Base-by-base conservation (phyloP, 148 eudicot genomes). In the Simmondsia chinensis region DNA sequence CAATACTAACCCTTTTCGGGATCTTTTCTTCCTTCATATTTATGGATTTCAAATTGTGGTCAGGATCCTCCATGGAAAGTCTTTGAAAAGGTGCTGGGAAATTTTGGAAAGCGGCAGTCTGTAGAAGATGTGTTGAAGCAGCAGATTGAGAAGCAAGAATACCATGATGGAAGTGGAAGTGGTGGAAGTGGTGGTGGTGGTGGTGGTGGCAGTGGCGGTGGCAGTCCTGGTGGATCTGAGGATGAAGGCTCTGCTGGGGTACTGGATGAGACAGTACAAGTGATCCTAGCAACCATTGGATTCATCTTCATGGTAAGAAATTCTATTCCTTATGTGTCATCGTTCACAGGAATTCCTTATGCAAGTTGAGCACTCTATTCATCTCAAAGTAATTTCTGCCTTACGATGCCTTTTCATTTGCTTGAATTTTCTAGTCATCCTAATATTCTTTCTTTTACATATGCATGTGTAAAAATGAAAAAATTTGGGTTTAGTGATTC, bases 21-120 rank as follows among this genome's bases (percentile, higher is more conserved):
- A n/a, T n/a, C n/a, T n/a, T n/a, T n/a, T n/a, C n/a, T n/a, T n/a
- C n/a, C n/a, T n/a, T n/a, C n/a, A n/a, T n/a, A n/a, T n/a, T n/a
- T n/a, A n/a, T n/a, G n/a, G n/a, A n/a, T 47, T 19, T 23, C 14
- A 45, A 47, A 25, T 48, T 57, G 29, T 6, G 15, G 9, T 32
- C 57, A 76, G 78, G 70, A 39, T 46, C 56, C 78, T 63, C 72
- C 75, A 33, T 70, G 75, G 79, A 67, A 69, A 42, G 51, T 72
- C 42, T n/a, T 76, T 19, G 78, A 73, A 61, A 72, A 69, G 49
- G 61, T 50, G 27, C 14, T 66, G 57, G 62, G 65, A 20, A 54
- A 33, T 36, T 54, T 66, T 26, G 73, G 66, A 21, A 72, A 75
- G 57, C 55, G 72, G 22, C 46, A 14, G 39, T 72, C 83, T 1